These are phyloP conservation scores for Eudorina sp. DNA, from an alignment of 139 green algal genomes.

Conservation along the genomic window DNA sequence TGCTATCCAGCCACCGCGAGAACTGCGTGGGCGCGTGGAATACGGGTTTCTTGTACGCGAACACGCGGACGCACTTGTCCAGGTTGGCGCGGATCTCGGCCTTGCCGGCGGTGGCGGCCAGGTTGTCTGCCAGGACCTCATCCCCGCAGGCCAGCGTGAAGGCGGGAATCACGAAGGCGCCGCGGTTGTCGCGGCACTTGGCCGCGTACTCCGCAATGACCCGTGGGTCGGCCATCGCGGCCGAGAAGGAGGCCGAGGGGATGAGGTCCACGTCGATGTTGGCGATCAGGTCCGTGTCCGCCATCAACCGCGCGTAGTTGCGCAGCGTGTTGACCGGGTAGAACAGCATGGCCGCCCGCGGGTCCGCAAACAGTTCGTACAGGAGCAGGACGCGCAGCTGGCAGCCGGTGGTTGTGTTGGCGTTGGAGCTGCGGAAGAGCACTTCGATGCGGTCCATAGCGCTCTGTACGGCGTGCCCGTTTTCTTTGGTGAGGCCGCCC, in stretches of 20 bases:
- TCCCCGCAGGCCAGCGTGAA: conserved; percentile 1
- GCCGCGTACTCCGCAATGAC: neutral
- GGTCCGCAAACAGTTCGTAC: conserved; percentile 45
- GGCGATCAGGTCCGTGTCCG: conserved; percentile 58
- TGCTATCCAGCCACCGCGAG: neutral
- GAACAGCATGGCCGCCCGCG: neutral
- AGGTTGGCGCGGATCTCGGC: neutral
- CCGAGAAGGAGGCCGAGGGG: conserved; percentile 28
- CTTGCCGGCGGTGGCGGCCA: neutral
- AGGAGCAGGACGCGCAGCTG: conserved; percentile 47
- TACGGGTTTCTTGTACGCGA: neutral
- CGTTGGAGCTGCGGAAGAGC: neutral
- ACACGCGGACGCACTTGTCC: conserved; percentile 5
- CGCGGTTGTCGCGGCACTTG: too few relatives aligned
- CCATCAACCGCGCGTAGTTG: conserved; percentile 59
- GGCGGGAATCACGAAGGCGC: conserved; percentile 25
- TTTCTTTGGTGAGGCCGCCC: neutral
- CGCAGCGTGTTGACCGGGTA: conserved; percentile 51
- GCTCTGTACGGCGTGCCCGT: neutral
- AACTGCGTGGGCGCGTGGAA: conserved; percentile 36
- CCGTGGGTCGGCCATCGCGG: neutral
- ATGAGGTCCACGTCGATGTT: conserved; percentile 70
- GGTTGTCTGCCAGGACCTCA: neutral
- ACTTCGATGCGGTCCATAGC: neutral
- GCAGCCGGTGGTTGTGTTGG: neutral